Base-by-base conservation (phyloP, 352 stramenopile species). In the Phytopythium kandeliae region DNA sequence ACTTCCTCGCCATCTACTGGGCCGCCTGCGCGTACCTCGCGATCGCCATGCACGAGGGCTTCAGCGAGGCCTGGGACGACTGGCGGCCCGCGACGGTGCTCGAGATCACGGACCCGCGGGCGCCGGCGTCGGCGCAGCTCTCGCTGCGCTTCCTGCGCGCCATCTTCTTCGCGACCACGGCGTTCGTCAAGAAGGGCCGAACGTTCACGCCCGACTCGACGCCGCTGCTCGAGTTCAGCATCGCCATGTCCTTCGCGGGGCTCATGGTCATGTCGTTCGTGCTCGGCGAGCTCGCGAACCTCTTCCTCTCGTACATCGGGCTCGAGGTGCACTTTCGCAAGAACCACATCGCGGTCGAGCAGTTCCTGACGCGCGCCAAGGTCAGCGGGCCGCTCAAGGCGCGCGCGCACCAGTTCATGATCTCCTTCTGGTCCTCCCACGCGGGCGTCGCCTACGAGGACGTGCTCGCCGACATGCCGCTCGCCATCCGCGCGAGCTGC, bases 291-390 rank as follows among this genome's bases (percentile, higher is more conserved):
- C 55, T 81, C 4, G 65, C 69, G 0, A 81, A 69, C 35, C 34
- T 86, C 13, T 86, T 80, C 55, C 62, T 73, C 22, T 80, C 68
- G n/a, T 78, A 61, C 44, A 83, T 78, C 46, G 65, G 71, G 24
- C 65, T 81, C 24, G 69, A 86, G 45, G 69, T 86, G 16, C 61
- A 76, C 26, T 86, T 86, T 36, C 74, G 71, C 43, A 82, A 82
- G 34, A 69, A 80, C 22, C 67, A 84, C 49, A 74, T 82, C 22
- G 69, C 71, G 10, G 62, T 83, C 1, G 58, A 76, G 40, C 48
- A 73, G 22, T 86, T 73, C 37, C 42, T 86, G 8, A 55, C 60
- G 16, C 67, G 69, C 21, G 60, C 63, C 31, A 50, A 56, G 2
- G 60, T 82, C 30, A 76, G 64, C 25, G 51, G 55, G 1, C 38